Evolutionary conservation across 2,329 filamentous ascomycete genomes (phyloP).

Genomic region (Penicillium sp.): DNA sequence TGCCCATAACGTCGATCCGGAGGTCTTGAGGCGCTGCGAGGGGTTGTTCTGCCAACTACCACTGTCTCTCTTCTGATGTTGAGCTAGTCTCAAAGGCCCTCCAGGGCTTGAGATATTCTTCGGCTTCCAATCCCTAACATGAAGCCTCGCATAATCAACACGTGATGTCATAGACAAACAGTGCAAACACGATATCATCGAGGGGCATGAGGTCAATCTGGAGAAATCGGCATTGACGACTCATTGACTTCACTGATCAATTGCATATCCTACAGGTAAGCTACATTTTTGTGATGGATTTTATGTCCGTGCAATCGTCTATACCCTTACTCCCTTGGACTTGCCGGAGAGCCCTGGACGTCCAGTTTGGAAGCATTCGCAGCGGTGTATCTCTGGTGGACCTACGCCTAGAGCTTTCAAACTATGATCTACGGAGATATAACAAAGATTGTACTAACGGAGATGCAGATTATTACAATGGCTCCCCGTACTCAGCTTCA

Average conservation of each 20-base stretch:
- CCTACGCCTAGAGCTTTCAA: not conserved
- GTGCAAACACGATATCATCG: conserved; percentile 17
- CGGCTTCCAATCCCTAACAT: not conserved
- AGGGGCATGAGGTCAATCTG: not conserved
- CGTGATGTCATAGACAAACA: conserved; percentile 21
- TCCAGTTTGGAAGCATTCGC: not conserved
- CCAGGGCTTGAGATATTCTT: not conserved
- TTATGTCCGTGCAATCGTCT: not conserved
- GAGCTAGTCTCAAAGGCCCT: no score
- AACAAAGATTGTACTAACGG: conserved; percentile 9
- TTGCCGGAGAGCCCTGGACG: not conserved
- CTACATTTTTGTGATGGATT: not conserved
- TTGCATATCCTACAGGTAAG: not conserved
- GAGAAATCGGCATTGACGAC: not conserved
- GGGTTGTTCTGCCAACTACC: no score
- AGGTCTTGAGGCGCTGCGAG: no score
- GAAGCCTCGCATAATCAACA: not conserved
- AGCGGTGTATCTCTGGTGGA: not conserved
- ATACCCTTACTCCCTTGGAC: not conserved
- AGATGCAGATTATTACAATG: conserved; percentile 55
- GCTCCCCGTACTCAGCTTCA: conserved; percentile 75
- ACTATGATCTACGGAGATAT: not conserved
- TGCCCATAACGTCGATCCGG: no score
- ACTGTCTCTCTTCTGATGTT: no score
- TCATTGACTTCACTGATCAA: not conserved